phyloP scores from a whole-genome alignment of 768 basidiomycete genomes.

The Pisolithus tinctorius region DNA sequence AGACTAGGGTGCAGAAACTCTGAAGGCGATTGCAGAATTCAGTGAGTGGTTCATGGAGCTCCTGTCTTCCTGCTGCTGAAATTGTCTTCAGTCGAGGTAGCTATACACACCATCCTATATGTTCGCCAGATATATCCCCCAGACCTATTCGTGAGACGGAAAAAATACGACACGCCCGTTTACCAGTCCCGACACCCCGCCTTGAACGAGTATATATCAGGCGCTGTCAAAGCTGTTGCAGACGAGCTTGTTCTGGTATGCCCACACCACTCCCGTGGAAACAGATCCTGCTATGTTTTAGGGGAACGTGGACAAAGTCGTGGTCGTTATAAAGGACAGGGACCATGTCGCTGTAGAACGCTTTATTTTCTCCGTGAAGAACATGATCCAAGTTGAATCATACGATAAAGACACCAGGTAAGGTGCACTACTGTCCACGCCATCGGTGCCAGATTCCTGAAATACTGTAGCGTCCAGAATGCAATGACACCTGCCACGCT shows the following conservation, averaged over 20 bases:
- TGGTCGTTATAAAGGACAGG: slow-evolving; percentile 79
- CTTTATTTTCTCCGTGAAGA: slow-evolving; percentile 82
- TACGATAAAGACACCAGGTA: slow-evolving; percentile 69
- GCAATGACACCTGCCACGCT: slow-evolving; percentile 62
- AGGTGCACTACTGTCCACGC: slow-evolving; percentile 1
- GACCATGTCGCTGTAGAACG: slow-evolving; percentile 81
- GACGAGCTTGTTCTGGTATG: slow-evolving; percentile 68
- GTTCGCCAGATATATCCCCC: slow-evolving; percentile 87
- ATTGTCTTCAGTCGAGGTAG: slow-evolving; percentile 71
- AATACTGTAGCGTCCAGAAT: slow-evolving; percentile 49
- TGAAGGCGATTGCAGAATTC: slow-evolving; percentile 63
- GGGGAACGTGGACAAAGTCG: slow-evolving; percentile 76
- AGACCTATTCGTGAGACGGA: slow-evolving; percentile 78
- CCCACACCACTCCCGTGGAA: background rate
- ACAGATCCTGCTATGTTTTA: slow-evolving; percentile 21
- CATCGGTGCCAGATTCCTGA: slow-evolving; percentile 1
- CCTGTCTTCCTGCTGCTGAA: slow-evolving; percentile 3
- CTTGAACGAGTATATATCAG: slow-evolving; percentile 85
- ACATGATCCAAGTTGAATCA: slow-evolving; percentile 65
- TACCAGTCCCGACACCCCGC: slow-evolving; percentile 91
- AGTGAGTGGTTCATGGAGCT: slow-evolving; percentile 35
- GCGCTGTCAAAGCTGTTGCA: slow-evolving; percentile 72
- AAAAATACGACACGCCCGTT: slow-evolving; percentile 87
- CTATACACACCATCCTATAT: slow-evolving; percentile 88
- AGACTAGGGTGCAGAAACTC: slow-evolving; percentile 40